Evolutionary conservation across 768 basidiomycete genomes (phyloP).

Genomic region (Phlebiopsis flavidoalba): DNA sequence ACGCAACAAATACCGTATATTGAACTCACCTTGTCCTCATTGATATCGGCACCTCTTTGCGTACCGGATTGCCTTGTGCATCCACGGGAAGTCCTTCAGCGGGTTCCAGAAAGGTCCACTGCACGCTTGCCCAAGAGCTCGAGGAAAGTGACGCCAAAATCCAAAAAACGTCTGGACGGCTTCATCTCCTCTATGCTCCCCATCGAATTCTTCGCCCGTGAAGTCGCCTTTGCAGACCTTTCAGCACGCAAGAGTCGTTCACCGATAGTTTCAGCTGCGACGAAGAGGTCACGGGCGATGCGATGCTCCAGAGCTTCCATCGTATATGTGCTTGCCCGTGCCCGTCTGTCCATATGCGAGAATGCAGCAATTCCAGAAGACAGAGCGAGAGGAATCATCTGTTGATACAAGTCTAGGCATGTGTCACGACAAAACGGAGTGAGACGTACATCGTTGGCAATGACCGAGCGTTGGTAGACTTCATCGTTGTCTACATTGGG

Average conservation of each 20-base stretch:
- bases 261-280: constrained; percentile 17
- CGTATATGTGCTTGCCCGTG: constrained; percentile 28
- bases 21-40: constrained; percentile 26
- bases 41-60: constrained; percentile 25
- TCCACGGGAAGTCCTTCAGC: constrained; percentile 22
- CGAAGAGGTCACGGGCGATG: constrained; percentile 30
- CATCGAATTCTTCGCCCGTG: background rate
- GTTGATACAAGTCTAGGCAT: background rate
- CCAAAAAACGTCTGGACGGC: constrained; percentile 19
- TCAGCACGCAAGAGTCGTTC: constrained; percentile 18
- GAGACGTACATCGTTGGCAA: constrained; percentile 24
- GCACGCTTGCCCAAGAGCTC: constrained; percentile 30
- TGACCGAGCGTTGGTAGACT: constrained; percentile 29
- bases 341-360: constrained; percentile 31
- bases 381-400: constrained; percentile 27
- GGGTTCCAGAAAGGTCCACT: constrained; percentile 22
- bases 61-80: constrained; percentile 20
- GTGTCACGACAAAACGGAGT: background rate
- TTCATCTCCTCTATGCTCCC: constrained; percentile 4
- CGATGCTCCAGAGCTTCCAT: constrained; percentile 31
- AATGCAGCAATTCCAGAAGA: constrained; percentile 28
- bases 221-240: background rate
- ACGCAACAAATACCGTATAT: background rate
- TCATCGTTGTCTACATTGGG: constrained; percentile 29
- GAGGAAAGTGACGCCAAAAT: constrained; percentile 29